A percentile compares a stretch with the other conserved stretches of the same genome.
Evolutionary conservation across 345 rosid genomes (phyloP).

Genomic region (Pseudoturritis turrita): DNA sequence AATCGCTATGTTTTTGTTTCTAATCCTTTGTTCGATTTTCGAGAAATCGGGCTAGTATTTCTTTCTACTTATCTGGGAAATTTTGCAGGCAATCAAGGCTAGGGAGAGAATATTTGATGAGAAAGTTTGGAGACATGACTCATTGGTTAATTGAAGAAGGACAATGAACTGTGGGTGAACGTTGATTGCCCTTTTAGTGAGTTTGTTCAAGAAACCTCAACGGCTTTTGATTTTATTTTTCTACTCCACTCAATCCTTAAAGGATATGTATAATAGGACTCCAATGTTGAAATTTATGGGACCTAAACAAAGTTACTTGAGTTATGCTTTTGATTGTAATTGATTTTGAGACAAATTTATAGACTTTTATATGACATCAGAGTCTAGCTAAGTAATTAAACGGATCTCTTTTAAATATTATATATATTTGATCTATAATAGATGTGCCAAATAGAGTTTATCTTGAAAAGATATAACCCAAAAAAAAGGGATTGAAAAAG

Average conservation of each 20-base stretch:
- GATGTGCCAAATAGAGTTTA: background rate
- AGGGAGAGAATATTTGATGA: constrained; percentile 38
- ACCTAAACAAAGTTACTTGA: background rate
- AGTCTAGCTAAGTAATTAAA: too few species aligned
- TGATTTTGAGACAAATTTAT: background rate
- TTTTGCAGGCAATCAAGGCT: constrained; percentile 40
- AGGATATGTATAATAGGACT: background rate
- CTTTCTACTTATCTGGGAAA: background rate
- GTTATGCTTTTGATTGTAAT: background rate
- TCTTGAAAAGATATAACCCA: background rate
- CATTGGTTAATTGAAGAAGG: background rate
- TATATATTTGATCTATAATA: background rate
- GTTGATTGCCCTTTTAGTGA: background rate
- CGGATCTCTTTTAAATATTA: too few species aligned
- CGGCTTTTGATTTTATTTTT: background rate
- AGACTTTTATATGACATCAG: too few species aligned
- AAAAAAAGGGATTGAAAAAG: background rate
- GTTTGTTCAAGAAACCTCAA: background rate
- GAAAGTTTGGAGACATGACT: constrained; percentile 7
- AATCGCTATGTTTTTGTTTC: background rate
- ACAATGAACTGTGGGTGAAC: background rate
- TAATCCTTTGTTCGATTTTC: background rate
- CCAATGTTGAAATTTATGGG: background rate
- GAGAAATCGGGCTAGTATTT: background rate
- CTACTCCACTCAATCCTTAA: background rate